Evolutionary conservation across 345 rosid species (phyloP).

Genomic region (Abelmoschus esculentus): DNA sequence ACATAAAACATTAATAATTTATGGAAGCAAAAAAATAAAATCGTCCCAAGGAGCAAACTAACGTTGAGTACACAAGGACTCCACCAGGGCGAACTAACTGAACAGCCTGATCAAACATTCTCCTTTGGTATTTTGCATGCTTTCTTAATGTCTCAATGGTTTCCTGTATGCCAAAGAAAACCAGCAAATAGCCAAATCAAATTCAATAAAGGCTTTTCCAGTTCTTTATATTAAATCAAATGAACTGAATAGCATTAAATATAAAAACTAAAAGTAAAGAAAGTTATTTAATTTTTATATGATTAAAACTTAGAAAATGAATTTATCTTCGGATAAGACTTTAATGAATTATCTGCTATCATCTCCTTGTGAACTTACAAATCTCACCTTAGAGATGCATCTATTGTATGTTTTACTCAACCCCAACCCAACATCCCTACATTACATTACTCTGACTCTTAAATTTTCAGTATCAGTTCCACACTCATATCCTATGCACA

Average conservation of each 20-base stretch:
- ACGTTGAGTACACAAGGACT: slow-evolving; percentile 93
- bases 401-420: not conserved
- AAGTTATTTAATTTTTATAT: not conserved
- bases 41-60: slow-evolving; percentile 18
- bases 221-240: not conserved
- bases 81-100: slow-evolving; percentile 95
- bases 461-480: too few relatives aligned
- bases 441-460: too few relatives aligned
- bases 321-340: not conserved
- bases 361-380: not conserved
- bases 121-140: slow-evolving; percentile 78
- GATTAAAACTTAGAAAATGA: not conserved
- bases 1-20: not conserved
- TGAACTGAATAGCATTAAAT: not conserved
- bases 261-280: not conserved
- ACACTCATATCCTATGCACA: too few relatives aligned
- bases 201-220: not conserved
- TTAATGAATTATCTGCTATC: not conserved
- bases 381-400: not conserved
- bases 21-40: not conserved
- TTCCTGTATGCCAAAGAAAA: slow-evolving; percentile 34
- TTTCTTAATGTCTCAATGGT: slow-evolving; percentile 70
- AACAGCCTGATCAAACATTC: slow-evolving; percentile 97
- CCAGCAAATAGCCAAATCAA: not conserved
- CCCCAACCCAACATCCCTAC: not conserved